phyloP scores from a whole-genome alignment of 2,329 filamentous ascomycete species.

The Nemania serpens region DNA sequence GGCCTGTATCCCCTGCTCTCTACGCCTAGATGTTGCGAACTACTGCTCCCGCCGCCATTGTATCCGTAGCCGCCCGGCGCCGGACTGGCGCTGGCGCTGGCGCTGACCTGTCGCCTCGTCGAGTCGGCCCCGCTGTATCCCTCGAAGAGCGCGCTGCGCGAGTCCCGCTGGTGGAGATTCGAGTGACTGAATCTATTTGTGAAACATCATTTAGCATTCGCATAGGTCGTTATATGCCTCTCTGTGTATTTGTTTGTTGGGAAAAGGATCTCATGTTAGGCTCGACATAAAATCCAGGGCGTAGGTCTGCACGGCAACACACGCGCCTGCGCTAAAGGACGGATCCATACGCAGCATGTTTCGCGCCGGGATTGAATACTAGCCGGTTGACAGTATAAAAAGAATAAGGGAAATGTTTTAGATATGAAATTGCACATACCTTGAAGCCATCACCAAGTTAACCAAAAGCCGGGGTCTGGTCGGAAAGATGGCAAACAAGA shows the following conservation, averaged over 20 bases:
- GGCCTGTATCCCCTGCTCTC: slow-evolving; percentile 56
- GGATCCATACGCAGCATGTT: background rate
- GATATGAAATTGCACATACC: slow-evolving; percentile 32
- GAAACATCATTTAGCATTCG: slow-evolving; percentile 1
- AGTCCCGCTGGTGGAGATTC: slow-evolving; percentile 74
- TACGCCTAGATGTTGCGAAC: slow-evolving; percentile 36
- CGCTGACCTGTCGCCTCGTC: slow-evolving; percentile 49
- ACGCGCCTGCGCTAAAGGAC: background rate
- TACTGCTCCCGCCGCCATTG: slow-evolving; percentile 34
- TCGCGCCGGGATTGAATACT: background rate
- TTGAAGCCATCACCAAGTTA: slow-evolving; percentile 38
- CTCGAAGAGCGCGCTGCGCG: slow-evolving; percentile 74
- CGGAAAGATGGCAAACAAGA: slow-evolving; percentile 8
- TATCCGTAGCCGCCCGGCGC: slow-evolving; percentile 55
- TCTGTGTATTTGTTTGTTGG: background rate
- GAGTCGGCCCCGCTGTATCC: slow-evolving; percentile 64
- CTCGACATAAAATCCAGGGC: too few relatives aligned
- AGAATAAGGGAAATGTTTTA: background rate
- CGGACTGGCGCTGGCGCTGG: slow-evolving; percentile 53
- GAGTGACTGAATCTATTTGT: slow-evolving; percentile 67
- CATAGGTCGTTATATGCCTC: background rate
- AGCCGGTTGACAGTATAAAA: background rate
- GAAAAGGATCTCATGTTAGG: too few relatives aligned
- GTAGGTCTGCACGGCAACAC: too few relatives aligned
- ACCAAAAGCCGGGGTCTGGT: slow-evolving; percentile 5